A percentile compares a stretch with the other conserved stretches of the same genome.
Conservation (phyloP, 345 rosid genomes). For the Barbarea vulgaris region DNA sequence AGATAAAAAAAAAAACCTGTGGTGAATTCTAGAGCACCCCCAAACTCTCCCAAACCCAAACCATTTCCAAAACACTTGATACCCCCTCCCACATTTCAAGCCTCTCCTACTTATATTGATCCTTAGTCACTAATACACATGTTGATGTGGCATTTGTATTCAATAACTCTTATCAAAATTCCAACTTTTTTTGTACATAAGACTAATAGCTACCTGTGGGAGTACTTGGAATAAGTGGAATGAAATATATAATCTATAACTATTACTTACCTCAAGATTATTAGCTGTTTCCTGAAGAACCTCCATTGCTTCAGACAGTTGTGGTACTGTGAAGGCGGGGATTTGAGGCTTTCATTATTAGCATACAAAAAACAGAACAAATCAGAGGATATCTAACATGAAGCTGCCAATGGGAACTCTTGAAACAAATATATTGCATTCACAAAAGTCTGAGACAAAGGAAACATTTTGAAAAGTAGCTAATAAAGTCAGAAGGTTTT, state of each 20-base stretch:
- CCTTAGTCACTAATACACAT: constrained; percentile 1
- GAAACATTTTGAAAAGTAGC: constrained; percentile 9
- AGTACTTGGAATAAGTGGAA: background rate
- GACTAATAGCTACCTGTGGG: background rate
- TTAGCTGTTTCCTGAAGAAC: constrained; percentile 62
- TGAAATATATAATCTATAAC: background rate
- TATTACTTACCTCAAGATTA: constrained; percentile 50
- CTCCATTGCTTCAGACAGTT: constrained; percentile 82
- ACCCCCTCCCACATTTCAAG: background rate
- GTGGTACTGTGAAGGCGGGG: constrained; percentile 84
- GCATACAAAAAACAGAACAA: constrained; percentile 54
- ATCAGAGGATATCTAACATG: constrained; percentile 51
- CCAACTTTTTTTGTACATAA: background rate
- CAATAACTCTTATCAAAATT: background rate
- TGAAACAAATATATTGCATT: constrained; percentile 32
- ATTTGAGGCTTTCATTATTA: constrained; percentile 73
- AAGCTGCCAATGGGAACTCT: constrained; percentile 43
- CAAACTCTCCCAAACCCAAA: constrained; percentile 2
- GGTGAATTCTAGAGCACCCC: constrained; percentile 2
- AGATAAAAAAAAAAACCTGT: background rate
- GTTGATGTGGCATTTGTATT: background rate
- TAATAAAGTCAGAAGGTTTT: constrained; percentile 25
- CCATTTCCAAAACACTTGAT: background rate
- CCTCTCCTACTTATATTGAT: background rate
- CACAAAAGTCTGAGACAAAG: constrained; percentile 16